Percentiles rank a stretch among this genome's conserved stretches.
Conservation (phyloP, 352 stramenopile species). For the Phytopythium cucurbitacearum region DNA sequence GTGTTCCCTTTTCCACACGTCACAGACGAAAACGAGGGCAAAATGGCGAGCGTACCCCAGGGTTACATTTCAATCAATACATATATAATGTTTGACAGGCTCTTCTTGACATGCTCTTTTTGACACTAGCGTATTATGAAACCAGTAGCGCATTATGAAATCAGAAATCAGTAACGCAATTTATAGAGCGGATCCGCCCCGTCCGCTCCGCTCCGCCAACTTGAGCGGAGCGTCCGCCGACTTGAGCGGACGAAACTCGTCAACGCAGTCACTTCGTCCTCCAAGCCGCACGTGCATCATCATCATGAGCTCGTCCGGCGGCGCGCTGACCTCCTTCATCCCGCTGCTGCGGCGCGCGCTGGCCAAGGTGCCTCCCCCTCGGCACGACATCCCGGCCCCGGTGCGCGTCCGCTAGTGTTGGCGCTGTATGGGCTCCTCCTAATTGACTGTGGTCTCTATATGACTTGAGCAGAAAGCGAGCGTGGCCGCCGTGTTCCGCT, state of each 20-base stretch:
- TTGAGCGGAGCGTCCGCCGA: not conserved
- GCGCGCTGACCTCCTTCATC: constrained; percentile 39
- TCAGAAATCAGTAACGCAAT: no score
- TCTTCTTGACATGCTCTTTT: no score
- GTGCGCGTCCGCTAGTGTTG: constrained; percentile 14
- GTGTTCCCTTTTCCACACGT: no score
- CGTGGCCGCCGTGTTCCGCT: constrained; percentile 78
- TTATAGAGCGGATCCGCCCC: not conserved
- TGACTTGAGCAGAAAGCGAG: constrained; percentile 43
- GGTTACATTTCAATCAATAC: no score
- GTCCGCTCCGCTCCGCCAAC: no score
- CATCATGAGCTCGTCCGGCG: constrained; percentile 13
- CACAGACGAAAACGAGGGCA: no score
- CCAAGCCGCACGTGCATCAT: not conserved
- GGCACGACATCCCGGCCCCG: constrained; percentile 21
- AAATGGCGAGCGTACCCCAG: no score
- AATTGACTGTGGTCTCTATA: not conserved
- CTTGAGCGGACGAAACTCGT: not conserved
- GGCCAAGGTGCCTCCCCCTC: constrained; percentile 25
- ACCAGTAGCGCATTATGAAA: no score
- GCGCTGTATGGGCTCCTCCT: not conserved
- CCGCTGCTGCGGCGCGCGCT: constrained; percentile 55
- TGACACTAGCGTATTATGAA: no score
- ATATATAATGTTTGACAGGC: no score
- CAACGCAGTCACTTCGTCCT: not conserved